Evolutionary conservation across 2,329 filamentous ascomycete species (phyloP), one percentile per base, ranked within the genome.

Genomic region (Hypocreales sp.): DNA sequence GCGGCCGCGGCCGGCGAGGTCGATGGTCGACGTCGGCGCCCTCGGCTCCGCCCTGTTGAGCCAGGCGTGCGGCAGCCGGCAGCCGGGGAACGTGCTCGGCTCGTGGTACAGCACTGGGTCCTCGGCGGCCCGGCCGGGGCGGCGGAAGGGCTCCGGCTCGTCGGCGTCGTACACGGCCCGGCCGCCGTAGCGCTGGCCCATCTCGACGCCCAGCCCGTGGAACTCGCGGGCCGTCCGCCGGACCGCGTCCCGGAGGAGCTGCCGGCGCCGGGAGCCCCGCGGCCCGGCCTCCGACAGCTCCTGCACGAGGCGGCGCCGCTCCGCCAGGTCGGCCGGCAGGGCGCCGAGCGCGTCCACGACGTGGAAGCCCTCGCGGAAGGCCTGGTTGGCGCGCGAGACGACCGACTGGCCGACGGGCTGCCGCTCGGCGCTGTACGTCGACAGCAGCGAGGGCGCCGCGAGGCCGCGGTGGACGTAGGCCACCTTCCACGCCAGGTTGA

Each of bases 31-130:
- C 12, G 67, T 47, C 10, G 49, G 48, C 28, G 55, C 40, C 8
- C 48, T 47, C 0, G 67, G 60, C 8, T 54, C 38, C 6, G 51
- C 38, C 13, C 54, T 56, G 45, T 71, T 66, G 11, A 77, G 47
- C 72, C 72, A 77, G 1, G 56, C 70, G 44, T 79, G 72, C 5
- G 73, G 72, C 14, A 76, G 46, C 3, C 71, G 53, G 17, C 55
- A 54, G 7, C 72, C 73, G 1, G 72, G 72, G 37, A 62, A 71
- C 3, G 72, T 75, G 26, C 46, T 60, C 20, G 55, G 51, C 19
- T 53, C 44, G 35, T 64, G 50, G 21, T 59, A 40, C 9, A 58
- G 39, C 5, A 61, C 51, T 0, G 48, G 42, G 33, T 69, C 57
- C 11, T 50, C 38, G 15, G 50, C 37, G 20, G 34, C 20, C 32